Percentiles rank a stretch among this genome's conserved stretches.
Evolutionary conservation across 2,329 filamentous ascomycete species (phyloP).

Genomic region (Fusarium torulosum): DNA sequence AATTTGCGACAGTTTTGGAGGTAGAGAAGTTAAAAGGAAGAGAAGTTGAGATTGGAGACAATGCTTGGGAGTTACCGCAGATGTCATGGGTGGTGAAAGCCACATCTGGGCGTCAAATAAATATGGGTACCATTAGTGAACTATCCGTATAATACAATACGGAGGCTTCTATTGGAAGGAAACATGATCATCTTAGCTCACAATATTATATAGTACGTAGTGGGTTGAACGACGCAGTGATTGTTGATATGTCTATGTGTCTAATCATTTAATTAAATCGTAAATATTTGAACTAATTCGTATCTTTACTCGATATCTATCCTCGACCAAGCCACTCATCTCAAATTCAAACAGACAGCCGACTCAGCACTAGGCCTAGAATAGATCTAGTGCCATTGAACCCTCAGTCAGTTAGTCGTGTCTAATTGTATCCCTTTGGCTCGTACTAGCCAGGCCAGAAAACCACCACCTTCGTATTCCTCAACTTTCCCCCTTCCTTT

Average conservation of each 20-base stretch:
- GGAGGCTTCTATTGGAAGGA: conserved; percentile 6
- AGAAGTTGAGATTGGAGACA: conserved; percentile 9
- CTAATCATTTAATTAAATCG: too few species aligned
- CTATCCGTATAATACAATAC: background rate
- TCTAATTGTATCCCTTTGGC: conserved; percentile 43
- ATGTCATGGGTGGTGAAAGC: conserved; percentile 31
- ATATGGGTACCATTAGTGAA: background rate
- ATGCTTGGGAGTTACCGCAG: conserved; percentile 1
- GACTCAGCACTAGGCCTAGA: conserved; percentile 39
- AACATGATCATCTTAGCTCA: background rate
- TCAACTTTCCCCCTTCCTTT: conserved; percentile 40
- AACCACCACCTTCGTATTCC: conserved; percentile 45
- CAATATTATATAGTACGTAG: background rate
- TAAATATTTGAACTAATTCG: background rate
- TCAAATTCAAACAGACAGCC: conserved; percentile 4
- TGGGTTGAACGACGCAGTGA: background rate
- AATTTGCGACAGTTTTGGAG: conserved; percentile 1
- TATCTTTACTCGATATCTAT: background rate
- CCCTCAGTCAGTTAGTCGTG: conserved; percentile 48
- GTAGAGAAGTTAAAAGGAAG: conserved; percentile 7
- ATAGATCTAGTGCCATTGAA: conserved; percentile 36
- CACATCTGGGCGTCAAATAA: conserved; percentile 29
- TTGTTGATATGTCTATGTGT: background rate
- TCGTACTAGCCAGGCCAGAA: conserved; percentile 37
- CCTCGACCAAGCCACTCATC: background rate